Conservation (phyloP, 768 basidiomycete genomes). For the Hygrophoropsis aurantiaca region DNA sequence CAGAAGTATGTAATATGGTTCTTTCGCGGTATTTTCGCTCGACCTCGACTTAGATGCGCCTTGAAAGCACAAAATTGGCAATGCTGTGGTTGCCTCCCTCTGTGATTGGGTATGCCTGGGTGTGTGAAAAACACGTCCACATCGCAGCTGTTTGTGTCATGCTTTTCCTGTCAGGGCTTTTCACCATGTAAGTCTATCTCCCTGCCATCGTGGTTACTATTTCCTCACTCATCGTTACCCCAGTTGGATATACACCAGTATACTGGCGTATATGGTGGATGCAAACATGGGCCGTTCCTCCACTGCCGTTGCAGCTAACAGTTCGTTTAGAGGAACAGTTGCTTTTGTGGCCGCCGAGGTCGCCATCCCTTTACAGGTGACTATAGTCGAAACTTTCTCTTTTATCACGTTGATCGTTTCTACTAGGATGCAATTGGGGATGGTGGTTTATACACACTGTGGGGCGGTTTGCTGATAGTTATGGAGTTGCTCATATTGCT, state of each 20-base stretch:
- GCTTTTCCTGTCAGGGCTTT: conserved; percentile 73
- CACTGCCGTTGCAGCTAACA: conserved; percentile 74
- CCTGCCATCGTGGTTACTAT: neutral
- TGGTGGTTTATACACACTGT: conserved; percentile 76
- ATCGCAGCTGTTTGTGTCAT: conserved; percentile 69
- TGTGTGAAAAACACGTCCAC: conserved; percentile 58
- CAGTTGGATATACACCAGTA: conserved; percentile 64
- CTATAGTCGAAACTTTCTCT: neutral
- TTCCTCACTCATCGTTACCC: conserved; percentile 1
- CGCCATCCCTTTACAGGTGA: conserved; percentile 64
- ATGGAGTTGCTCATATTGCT: conserved; percentile 58
- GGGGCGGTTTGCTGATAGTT: conserved; percentile 51
- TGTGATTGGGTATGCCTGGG: conserved; percentile 75
- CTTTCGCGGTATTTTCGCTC: neutral
- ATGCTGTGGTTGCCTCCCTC: conserved; percentile 56
- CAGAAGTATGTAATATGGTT: conserved; percentile 54
- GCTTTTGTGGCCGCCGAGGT: conserved; percentile 73
- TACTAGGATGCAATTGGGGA: conserved; percentile 70
- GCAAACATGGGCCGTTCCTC: conserved; percentile 80
- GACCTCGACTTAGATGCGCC: conserved; percentile 56
- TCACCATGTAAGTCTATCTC: conserved; percentile 56
- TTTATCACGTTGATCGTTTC: neutral
- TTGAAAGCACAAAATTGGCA: conserved; percentile 59
- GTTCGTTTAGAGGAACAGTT: conserved; percentile 65
- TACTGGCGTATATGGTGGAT: conserved; percentile 84